phyloP scores from a whole-genome alignment of 257 asterid species.

The Ballota nigra region DNA sequence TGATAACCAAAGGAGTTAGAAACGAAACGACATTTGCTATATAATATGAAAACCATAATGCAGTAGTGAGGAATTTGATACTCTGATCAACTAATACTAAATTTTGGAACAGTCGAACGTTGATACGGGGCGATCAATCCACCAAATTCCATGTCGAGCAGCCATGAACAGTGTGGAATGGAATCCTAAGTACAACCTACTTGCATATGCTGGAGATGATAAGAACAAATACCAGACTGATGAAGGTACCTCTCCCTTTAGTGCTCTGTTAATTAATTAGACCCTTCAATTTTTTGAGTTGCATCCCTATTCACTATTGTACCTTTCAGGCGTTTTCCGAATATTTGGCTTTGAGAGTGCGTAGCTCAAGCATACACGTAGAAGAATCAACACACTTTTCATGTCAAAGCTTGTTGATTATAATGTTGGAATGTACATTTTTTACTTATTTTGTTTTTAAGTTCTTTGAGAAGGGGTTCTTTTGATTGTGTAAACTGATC shows the following conservation, averaged over 20 bases:
- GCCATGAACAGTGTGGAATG: conserved; percentile 99
- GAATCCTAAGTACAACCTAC: conserved; percentile 88
- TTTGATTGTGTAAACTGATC: too few relatives aligned
- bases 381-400: not conserved
- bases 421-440: not conserved
- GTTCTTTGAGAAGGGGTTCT: not conserved
- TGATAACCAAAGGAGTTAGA: not conserved
- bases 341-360: conserved; percentile 86
- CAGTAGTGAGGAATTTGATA: not conserved
- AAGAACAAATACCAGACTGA: conserved; percentile 89
- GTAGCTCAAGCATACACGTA: conserved; percentile 23
- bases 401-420: not conserved
- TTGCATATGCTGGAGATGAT: conserved; percentile 98
- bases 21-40: not conserved
- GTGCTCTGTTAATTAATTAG: not conserved
- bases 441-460: too few relatives aligned
- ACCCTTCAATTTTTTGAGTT: not conserved
- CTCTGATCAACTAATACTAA: not conserved
- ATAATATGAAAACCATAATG: not conserved
- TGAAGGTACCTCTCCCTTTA: conserved; percentile 56
- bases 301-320: conserved; percentile 9
- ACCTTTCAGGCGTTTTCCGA: conserved; percentile 69
- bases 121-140: conserved; percentile 76
- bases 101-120: conserved; percentile 63
- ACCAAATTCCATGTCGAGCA: conserved; percentile 93